These are phyloP conservation scores for Phytophthora cajani DNA, from an alignment of 352 stramenopile genomes.

Conservation along the genomic window DNA sequence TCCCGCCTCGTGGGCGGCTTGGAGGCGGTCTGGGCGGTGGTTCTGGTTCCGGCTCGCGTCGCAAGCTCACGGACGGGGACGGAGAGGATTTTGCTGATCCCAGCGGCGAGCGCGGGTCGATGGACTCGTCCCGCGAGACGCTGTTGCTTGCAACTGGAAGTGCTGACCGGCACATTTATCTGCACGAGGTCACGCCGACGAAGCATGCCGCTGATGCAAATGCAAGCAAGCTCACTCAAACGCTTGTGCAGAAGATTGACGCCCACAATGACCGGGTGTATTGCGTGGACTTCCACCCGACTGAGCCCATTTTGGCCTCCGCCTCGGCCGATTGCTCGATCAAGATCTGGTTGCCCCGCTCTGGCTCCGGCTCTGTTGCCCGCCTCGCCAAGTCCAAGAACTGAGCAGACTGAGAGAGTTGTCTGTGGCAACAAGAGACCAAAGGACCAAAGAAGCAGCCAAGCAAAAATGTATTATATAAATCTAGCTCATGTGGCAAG, in stretches of 20 bases:
- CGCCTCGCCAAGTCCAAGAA: conserved; percentile 71
- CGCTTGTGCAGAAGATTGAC: conserved; percentile 85
- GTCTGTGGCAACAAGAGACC: neutral
- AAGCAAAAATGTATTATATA: conserved; percentile 36
- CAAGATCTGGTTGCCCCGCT: conserved; percentile 87
- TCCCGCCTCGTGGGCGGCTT: conserved; percentile 47
- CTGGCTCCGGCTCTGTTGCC: conserved; percentile 44
- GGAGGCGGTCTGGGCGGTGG: conserved; percentile 24
- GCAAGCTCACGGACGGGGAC: conserved; percentile 85
- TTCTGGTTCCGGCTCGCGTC: conserved; percentile 46
- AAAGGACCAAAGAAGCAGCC: conserved; percentile 6
- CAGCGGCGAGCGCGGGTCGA: conserved; percentile 40
- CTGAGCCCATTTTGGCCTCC: conserved; percentile 84
- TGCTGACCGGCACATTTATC: conserved; percentile 88
- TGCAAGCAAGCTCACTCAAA: conserved; percentile 51
- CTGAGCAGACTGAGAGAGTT: conserved; percentile 17
- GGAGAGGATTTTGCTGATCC: conserved; percentile 71
- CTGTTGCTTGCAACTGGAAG: conserved; percentile 87
- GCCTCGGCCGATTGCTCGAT: conserved; percentile 87
- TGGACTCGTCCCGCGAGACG: conserved; percentile 64
- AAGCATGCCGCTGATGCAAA: conserved; percentile 43
- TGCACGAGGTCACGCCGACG: conserved; percentile 82
- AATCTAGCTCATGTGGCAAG: conserved; percentile 46
- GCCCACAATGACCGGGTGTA: conserved; percentile 90
- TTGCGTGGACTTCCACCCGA: conserved; percentile 89